Evolutionary conservation across 192 early-diverging fungal species (phyloP), one percentile per base, ranked within the genome.

Genomic region (Thamnidium elegans): DNA sequence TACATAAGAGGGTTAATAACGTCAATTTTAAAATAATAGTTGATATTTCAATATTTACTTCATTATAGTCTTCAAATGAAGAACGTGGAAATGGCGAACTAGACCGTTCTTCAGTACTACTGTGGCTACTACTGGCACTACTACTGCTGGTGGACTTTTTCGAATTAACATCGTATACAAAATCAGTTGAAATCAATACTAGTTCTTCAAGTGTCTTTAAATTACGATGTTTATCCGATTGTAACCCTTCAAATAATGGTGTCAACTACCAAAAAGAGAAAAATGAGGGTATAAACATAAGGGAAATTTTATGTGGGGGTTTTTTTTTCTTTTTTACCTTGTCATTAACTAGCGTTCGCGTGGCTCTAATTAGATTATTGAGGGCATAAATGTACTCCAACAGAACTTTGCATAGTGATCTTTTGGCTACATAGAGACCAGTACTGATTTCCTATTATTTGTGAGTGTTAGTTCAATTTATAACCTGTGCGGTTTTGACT

Each of bases 361-460:
- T 59, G 21, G 58, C 32, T 13, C 58, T 17, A 23, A 59, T 59
- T 14, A 59, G 11, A 45, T 23, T 45, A 42, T 59, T 59, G 20
- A 59, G 36, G 17, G 58, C 31, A 17, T 39, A 43, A 20, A 66
- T 66, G 34, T 66, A 66, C 14, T 66, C 65, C 17, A 66, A 55
- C 10, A 52, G 21, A 5, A 66, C 19, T n/a, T 66, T 52, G 30
- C 65, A 66, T 13, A 66, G 15, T 17, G 52, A 20, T 20, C 45
- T 43, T 50, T 66, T 66, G 3, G 54, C 43, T 30, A 44, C 43
- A 43, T 66, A 66, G 6, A 66, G 46, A 20, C 43, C 34, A 10
- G 55, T 46, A 19, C 43, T 58, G n/a, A 31, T 47, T 19, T 66
- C 65, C 65, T 66, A 44, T 50, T 32, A 19, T 50, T 39, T 39